Evolutionary conservation across 345 rosid species (phyloP), one percentile per base, ranked within the genome.

Genomic region (sweet orange (Citrus sinensis)): DNA sequence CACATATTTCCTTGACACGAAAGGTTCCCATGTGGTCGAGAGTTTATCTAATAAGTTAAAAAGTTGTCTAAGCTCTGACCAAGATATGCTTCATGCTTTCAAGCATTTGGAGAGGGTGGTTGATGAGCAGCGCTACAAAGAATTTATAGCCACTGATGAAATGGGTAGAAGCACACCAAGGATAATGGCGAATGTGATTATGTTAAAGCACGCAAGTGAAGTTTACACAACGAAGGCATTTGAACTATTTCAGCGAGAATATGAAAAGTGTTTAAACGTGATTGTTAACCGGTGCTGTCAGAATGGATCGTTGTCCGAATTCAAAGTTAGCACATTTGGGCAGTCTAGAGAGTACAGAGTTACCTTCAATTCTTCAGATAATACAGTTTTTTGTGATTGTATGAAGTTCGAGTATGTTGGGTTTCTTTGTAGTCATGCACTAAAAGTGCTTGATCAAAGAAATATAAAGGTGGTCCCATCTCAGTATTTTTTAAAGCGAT

Each of bases 401-500:
- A 78, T 64, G 83, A 81, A 78, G 74, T 80, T 83, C 71, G 83
- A 81, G 74, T 79, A 64, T 77, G 83, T 85, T 37, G 88, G 84
- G 59, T 75, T 86, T 83, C 81, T 83, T 29, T 86, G 88, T 68
- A 49, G 81, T 27, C 86, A 83, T 85, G 82, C 79, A 14, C 19
- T 85, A 64, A 74, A 81, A 80, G 87, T 86, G 62, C 79, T 86
- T 54, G 86, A 82, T 70, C 55, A 79, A 42, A 74, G 81, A 80
- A 83, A 81, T 74, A 82, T 80, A 75, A 78, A 79, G 70, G 81
- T 85, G 76, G 60, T 81, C 13, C 89, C 84, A 8, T 79, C 79
- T 5, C 82, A 17, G 64, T 84, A 86, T 81, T 82, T 88, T 11
- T 72, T 80, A 71, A 84, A 81, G 73, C 81, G 87, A 70, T 87